Base-by-base conservation (phyloP, 163 green algal genomes). In the Smithsoniella earleae region DNA sequence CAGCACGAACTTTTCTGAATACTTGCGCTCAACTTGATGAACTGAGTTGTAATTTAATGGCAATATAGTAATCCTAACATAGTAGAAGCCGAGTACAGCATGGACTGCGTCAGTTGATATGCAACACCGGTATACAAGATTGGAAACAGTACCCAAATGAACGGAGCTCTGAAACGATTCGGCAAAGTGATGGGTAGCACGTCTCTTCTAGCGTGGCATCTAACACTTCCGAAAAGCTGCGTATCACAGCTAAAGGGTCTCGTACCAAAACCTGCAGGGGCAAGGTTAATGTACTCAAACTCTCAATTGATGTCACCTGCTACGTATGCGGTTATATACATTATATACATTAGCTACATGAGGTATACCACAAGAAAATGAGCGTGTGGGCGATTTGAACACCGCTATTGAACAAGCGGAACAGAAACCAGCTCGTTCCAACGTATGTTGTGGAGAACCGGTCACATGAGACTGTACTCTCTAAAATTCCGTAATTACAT, bases 161-260 rank as follows among this genome's bases (percentile, higher is more conserved):
- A 31, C 66, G 52, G 16, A 37, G 31, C 45, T 30, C 64, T 6
- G 52, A 43, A 31, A 66, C n/a, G 54, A 27, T 66, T n/a, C 36
- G 16, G 25, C 46, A 65, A 3, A 16, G 34, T 2, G 37, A 44
- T 13, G 37, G 45, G 73, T 90, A 92, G 31, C 84, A 87, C 31
- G 86, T 84, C 81, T 93, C 87, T 43, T 86, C 74, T 77, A 88
- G 83, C 3, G 84, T 86, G 1, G 82, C 77, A 55, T 80, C 52
- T 18, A 85, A 45, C 25, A 89, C 87, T 72, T 87, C 78, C 3
- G 75, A 78, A 66, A 90, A 93, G 31, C 80, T 88, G 16, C 80
- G 74, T 31, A 93, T 66, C 3, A 92, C 86, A 0, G 74, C 75
- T 18, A 82, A 75, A 0, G 87, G 86, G 55, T 88, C 82, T 0